Percentiles rank a stretch among this genome's conserved stretches.
These are phyloP conservation scores for Yamadazyma sp. DNA, from an alignment of 1,139 yeast genomes.

Conservation along the genomic window DNA sequence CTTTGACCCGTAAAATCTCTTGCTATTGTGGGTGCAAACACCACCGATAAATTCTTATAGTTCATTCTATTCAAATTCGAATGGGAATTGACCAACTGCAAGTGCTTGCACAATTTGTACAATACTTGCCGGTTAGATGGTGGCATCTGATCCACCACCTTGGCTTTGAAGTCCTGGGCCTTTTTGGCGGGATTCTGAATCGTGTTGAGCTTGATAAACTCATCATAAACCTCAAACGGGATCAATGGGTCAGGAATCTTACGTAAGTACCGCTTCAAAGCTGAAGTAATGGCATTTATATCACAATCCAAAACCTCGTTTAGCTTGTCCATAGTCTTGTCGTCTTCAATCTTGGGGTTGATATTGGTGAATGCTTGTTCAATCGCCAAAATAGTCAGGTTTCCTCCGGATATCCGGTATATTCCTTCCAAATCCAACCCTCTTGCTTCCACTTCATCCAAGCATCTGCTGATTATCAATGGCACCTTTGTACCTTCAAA, in stretches of 20 bases:
- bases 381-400: conserved; percentile 65
- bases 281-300: conserved; percentile 83
- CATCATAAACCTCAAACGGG: conserved; percentile 67
- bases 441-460: conserved; percentile 73
- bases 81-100: conserved; percentile 53
- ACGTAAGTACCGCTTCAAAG: conserved; percentile 82
- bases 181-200: conserved; percentile 29
- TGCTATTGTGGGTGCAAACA: conserved; percentile 92
- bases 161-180: conserved; percentile 26
- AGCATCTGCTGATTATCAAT: conserved; percentile 66
- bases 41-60: conserved; percentile 78
- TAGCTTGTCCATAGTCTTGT: conserved; percentile 39
- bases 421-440: conserved; percentile 82
- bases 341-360: conserved; percentile 27
- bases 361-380: conserved; percentile 44
- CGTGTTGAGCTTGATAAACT: conserved; percentile 52
- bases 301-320: conserved; percentile 60
- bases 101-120: conserved; percentile 58
- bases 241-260: conserved; percentile 84
- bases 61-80: conserved; percentile 70
- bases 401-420: conserved; percentile 88
- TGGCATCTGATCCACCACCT: conserved; percentile 53
- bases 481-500: conserved; percentile 69
- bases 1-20: conserved; percentile 79
- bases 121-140: conserved; percentile 64